These are phyloP conservation scores for Salicornia ramosissima DNA, from an alignment of 148 eudicot genomes.

Conservation along the genomic window DNA sequence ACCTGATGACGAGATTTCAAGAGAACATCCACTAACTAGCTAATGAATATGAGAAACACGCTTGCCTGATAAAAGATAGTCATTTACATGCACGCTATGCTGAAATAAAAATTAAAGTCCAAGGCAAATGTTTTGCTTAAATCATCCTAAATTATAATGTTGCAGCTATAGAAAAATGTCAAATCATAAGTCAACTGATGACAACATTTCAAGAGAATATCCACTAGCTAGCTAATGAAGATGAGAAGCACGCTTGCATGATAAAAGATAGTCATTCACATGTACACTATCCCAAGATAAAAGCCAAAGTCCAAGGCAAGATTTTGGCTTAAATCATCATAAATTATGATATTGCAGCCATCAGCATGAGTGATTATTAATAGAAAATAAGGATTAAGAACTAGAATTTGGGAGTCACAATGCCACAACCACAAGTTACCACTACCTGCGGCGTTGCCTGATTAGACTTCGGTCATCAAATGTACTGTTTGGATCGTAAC, in stretches of 20 bases:
- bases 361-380: neutral
- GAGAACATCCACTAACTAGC: neutral
- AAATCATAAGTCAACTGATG: no score
- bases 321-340: no score
- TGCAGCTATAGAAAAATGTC: no score
- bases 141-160: no score
- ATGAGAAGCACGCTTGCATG: no score
- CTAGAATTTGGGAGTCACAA: neutral
- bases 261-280: no score
- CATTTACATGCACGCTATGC: neutral
- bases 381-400: slow-evolving; percentile 12
- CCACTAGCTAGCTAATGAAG: no score
- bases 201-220: no score
- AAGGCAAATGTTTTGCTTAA: neutral
- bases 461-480: slow-evolving; percentile 64
- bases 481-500: slow-evolving; percentile 88
- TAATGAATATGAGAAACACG: neutral
- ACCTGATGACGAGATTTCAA: neutral
- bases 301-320: no score
- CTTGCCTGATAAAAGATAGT: neutral
- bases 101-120: neutral
- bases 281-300: no score
- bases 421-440: slow-evolving; percentile 23
- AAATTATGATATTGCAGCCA: slow-evolving; percentile 2
- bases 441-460: slow-evolving; percentile 72